Evolutionary conservation across 371 early-diverging fungal species (phyloP).

Genomic region (Zopfochytrium polystomum): DNA sequence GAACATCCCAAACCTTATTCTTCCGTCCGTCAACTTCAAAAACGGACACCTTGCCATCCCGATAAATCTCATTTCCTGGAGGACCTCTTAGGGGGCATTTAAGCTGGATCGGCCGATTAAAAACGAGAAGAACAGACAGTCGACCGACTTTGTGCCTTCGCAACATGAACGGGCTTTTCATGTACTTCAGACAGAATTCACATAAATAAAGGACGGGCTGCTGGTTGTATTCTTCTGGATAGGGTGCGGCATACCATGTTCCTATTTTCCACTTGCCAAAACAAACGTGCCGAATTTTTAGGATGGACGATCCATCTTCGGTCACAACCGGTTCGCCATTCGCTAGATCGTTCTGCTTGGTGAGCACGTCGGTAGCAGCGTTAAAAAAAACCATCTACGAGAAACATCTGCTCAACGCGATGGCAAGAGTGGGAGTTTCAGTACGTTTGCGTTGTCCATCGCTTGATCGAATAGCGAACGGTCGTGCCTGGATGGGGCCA

Average conservation of each 20-base stretch:
- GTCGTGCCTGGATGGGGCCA: too few relatives aligned
- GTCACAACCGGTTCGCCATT: too few relatives aligned
- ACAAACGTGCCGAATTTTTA: constrained; percentile 68
- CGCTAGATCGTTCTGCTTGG: too few relatives aligned
- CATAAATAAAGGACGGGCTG: constrained; percentile 79
- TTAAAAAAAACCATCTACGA: too few relatives aligned
- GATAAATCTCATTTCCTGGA: constrained; percentile 87
- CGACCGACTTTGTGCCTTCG: constrained; percentile 52
- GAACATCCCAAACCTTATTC: constrained; percentile 57
- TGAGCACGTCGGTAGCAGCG: too few relatives aligned
- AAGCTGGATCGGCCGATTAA: constrained; percentile 18
- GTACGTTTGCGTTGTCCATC: too few relatives aligned
- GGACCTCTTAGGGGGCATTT: constrained; percentile 67
- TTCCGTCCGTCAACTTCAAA: constrained; percentile 90
- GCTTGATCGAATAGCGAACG: too few relatives aligned
- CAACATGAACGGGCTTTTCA: constrained; percentile 49
- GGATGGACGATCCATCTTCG: too few relatives aligned
- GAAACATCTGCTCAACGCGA: too few relatives aligned
- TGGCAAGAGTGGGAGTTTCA: too few relatives aligned
- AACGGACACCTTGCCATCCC: constrained; percentile 70
- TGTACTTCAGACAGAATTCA: constrained; percentile 60
- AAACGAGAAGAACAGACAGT: not conserved
- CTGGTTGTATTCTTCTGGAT: constrained; percentile 77
- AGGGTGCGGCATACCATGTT: constrained; percentile 94
- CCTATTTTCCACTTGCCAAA: constrained; percentile 76